These are phyloP conservation scores for Pythium plurisporium DNA, from an alignment of 352 stramenopile species.

Conservation along the genomic window DNA sequence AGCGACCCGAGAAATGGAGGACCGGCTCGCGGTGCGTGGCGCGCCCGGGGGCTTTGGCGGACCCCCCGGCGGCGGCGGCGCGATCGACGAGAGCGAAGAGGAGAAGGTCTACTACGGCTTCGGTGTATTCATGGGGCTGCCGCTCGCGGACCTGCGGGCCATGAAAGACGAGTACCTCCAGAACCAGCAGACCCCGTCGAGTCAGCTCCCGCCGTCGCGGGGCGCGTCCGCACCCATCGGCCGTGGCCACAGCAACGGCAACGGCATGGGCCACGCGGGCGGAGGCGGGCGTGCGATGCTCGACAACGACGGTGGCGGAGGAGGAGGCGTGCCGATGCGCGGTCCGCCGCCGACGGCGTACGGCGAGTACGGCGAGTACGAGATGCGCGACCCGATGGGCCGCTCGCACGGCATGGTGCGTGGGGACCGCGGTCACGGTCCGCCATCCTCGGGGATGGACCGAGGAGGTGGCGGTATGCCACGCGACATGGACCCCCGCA, in stretches of 20 bases:
- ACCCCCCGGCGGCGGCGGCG: background rate
- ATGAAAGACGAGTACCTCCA: conserved; percentile 83
- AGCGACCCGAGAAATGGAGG: conserved; percentile 40
- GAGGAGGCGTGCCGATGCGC: background rate
- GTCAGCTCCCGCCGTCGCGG: too few relatives aligned
- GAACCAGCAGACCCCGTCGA: conserved; percentile 27
- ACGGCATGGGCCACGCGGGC: background rate
- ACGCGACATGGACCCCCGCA: conserved; percentile 15
- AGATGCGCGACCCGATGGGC: conserved; percentile 27
- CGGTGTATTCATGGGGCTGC: conserved; percentile 84
- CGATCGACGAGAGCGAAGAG: conserved; percentile 59
- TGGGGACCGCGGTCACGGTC: conserved; percentile 2
- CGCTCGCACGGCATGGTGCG: conserved; percentile 18
- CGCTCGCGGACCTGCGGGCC: conserved; percentile 75
- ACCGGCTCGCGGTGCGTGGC: conserved; percentile 32
- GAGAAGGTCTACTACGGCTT: conserved; percentile 89
- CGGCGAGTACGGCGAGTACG: conserved; percentile 23
- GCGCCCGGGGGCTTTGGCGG: too few relatives aligned
- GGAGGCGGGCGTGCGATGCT: background rate
- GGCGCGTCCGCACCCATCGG: background rate
- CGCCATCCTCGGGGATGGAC: background rate
- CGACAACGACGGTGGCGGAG: background rate
- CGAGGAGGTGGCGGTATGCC: background rate
- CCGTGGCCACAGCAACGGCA: background rate
- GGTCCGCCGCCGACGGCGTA: background rate